Conservation (phyloP, 495 filamentous ascomycete species). For the Pyrenula massariospora region DNA sequence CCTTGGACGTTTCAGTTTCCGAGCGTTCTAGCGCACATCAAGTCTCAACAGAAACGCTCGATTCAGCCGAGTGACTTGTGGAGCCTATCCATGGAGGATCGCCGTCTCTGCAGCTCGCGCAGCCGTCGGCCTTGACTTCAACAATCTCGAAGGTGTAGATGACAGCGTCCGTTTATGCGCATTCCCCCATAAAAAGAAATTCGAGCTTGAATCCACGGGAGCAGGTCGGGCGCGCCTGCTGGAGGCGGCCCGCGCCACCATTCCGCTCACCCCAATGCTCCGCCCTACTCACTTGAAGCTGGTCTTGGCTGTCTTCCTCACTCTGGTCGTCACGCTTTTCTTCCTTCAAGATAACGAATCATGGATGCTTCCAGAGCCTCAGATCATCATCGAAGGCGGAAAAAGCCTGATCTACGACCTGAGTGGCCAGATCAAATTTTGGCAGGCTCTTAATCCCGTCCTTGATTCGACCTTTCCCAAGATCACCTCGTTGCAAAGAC, state of each 20-base stretch:
- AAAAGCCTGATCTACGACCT: not conserved
- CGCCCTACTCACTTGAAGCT: not conserved
- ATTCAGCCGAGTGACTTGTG: no score
- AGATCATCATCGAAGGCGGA: not conserved
- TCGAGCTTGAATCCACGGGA: no score
- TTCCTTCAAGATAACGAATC: not conserved
- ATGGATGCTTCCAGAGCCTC: not conserved
- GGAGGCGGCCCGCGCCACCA: not conserved
- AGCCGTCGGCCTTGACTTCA: no score
- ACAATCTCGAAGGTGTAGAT: no score
- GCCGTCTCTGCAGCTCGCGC: no score
- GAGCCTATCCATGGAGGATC: no score
- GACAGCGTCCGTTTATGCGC: no score
- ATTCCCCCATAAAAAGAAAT: no score
- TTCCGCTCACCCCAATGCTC: not conserved
- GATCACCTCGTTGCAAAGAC: slow-evolving; percentile 10
- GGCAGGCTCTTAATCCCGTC: slow-evolving; percentile 16
- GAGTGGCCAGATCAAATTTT: slow-evolving; percentile 14
- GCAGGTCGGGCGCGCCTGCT: no score
- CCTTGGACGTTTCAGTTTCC: no score
- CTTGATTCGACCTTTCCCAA: slow-evolving; percentile 10
- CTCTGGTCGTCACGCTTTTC: not conserved
- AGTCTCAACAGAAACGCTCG: no score
- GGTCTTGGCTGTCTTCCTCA: not conserved
- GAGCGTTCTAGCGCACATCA: no score